Percentiles rank a stretch among this genome's conserved stretches.
Conservation (phyloP, 2,329 filamentous ascomycete species). For the Fusarium sp. region DNA sequence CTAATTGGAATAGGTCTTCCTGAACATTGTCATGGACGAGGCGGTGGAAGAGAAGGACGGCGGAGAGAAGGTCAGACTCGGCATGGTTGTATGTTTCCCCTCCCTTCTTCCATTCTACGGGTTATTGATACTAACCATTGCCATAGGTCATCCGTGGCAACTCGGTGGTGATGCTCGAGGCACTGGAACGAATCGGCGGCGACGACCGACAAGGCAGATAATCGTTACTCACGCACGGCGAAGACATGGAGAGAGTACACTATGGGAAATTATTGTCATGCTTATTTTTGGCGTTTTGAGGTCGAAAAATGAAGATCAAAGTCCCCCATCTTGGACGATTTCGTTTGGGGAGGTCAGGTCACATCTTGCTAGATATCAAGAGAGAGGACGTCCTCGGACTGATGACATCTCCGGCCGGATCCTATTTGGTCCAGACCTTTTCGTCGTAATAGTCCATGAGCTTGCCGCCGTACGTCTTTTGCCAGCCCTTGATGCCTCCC, state of each 20-base stretch:
- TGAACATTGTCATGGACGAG: conserved; percentile 98
- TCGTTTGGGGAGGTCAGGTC: conserved; percentile 22
- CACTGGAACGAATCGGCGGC: conserved; percentile 74
- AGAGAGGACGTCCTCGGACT: conserved; percentile 26
- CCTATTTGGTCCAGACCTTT: conserved; percentile 46
- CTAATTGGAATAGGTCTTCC: conserved; percentile 76
- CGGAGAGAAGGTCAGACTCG: conserved; percentile 88
- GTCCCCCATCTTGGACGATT: conserved; percentile 24
- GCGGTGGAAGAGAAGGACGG: conserved; percentile 94
- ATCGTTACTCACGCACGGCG: background rate
- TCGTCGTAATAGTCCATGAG: conserved; percentile 64
- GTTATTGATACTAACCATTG: conserved; percentile 38
- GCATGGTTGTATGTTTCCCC: conserved; percentile 81
- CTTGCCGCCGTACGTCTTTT: conserved; percentile 57
- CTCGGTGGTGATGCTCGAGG: conserved; percentile 98
- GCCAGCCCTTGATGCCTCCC: conserved; percentile 68
- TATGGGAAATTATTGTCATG: conserved; percentile 35
- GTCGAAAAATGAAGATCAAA: conserved; percentile 43
- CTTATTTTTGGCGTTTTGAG: conserved; percentile 49
- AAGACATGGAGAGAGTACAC: conserved; percentile 11
- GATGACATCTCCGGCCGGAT: conserved; percentile 19
- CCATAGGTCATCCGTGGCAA: conserved; percentile 91
- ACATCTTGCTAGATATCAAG: conserved; percentile 46
- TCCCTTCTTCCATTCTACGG: background rate
- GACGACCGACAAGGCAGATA: conserved; percentile 59